These are phyloP conservation scores for Fusarium subglutinans DNA, from an alignment of 2,329 filamentous ascomycete genomes.

Conservation along the genomic window DNA sequence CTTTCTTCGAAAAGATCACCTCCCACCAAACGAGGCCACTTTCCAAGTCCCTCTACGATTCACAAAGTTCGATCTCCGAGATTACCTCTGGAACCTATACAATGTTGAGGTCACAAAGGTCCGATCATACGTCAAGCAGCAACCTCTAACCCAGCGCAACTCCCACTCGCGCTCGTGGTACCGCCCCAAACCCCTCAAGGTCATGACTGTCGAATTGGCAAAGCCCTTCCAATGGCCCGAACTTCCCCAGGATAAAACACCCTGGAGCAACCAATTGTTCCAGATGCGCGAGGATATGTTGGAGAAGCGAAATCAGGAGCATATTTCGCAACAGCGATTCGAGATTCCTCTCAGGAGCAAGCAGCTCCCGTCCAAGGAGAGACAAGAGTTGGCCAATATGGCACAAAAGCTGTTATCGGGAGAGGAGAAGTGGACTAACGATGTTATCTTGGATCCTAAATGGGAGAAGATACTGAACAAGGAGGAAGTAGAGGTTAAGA, in stretches of 20 bases:
- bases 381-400: slow-evolving; percentile 66
- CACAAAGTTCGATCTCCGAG: slow-evolving; percentile 95
- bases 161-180: slow-evolving; percentile 66
- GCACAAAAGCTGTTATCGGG: slow-evolving; percentile 71
- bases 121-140: slow-evolving; percentile 79
- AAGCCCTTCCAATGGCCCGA: slow-evolving; percentile 90
- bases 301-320: slow-evolving; percentile 51
- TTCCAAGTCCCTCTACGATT: slow-evolving; percentile 92
- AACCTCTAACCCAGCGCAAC: slow-evolving; percentile 62
- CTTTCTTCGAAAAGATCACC: slow-evolving; percentile 75
- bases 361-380: slow-evolving; percentile 52
- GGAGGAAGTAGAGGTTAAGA: slow-evolving; percentile 36
- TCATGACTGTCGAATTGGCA: slow-evolving; percentile 92
- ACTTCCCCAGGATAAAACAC: slow-evolving; percentile 66
- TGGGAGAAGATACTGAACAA: slow-evolving; percentile 52
- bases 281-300: slow-evolving; percentile 61
- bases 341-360: slow-evolving; percentile 54
- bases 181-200: slow-evolving; percentile 80
- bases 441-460: slow-evolving; percentile 56
- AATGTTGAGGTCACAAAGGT: slow-evolving; percentile 76
- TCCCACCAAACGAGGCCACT: slow-evolving; percentile 82
- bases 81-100: slow-evolving; percentile 93
- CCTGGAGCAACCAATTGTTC: slow-evolving; percentile 72
- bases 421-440: slow-evolving; percentile 68
- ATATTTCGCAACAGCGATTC: slow-evolving; percentile 45